A percentile compares a stretch with the other conserved stretches of the same genome.
Conservation (phyloP, 768 basidiomycete species). For the Scleroderma citrinum region DNA sequence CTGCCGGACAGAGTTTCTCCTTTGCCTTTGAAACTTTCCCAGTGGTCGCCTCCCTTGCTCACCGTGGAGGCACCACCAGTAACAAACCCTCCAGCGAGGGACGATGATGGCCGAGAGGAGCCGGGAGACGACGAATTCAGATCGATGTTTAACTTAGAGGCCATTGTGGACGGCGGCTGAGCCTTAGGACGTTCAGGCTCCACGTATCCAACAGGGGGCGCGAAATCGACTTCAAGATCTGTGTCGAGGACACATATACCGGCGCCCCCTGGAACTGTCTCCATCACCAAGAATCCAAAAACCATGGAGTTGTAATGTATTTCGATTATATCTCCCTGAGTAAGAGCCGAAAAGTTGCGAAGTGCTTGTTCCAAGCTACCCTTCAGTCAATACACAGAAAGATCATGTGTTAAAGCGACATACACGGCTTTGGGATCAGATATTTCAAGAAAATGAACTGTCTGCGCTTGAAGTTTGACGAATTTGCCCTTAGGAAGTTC, state of each 20-base stretch:
- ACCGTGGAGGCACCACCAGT: conserved; percentile 44
- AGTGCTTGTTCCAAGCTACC: conserved; percentile 88
- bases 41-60: conserved; percentile 74
- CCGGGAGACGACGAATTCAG: conserved; percentile 80
- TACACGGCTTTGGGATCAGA: conserved; percentile 98
- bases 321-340: conserved; percentile 96
- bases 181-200: conserved; percentile 88
- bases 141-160: conserved; percentile 94
- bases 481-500: conserved; percentile 89
- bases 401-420: conserved; percentile 26
- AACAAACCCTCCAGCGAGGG: conserved; percentile 63
- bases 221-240: conserved; percentile 98
- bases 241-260: conserved; percentile 92
- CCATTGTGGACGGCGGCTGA: conserved; percentile 84
- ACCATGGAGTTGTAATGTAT: conserved; percentile 95
- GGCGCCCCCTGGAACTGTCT: conserved; percentile 76
- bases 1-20: conserved; percentile 89
- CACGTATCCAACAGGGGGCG: conserved; percentile 86
- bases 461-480: conserved; percentile 95
- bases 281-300: conserved; percentile 95
- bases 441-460: conserved; percentile 91
- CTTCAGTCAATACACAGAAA: conserved; percentile 1
- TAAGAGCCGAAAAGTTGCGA: conserved; percentile 86
- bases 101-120: conserved; percentile 75
- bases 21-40: conserved; percentile 96